phyloP scores from a whole-genome alignment of 176 grass and related monocot genomes.

The Cymbopogon citratus region DNA sequence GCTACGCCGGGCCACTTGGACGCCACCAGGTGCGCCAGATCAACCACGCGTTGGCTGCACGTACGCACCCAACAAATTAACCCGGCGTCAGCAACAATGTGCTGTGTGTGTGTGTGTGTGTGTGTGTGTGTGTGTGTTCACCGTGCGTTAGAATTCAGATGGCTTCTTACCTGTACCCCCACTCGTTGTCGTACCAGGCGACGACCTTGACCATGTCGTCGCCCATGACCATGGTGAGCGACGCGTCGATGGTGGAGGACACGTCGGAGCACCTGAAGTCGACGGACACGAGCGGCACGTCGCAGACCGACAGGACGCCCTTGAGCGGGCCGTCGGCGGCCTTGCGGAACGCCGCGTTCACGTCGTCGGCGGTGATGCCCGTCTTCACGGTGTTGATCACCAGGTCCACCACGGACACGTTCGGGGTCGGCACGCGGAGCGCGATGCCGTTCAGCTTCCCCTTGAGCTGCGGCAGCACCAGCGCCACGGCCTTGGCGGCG shows the following conservation, averaged over 20 bases:
- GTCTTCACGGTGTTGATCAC: conserved; percentile 91
- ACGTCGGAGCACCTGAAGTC: conserved; percentile 94
- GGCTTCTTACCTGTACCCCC: conserved; percentile 94
- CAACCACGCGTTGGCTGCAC: conserved; percentile 86
- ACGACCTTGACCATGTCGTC: conserved; percentile 99
- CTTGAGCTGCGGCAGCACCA: conserved; percentile 92
- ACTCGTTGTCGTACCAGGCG: conserved; percentile 99
- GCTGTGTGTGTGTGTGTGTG: too few relatives aligned
- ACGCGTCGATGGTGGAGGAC: conserved; percentile 78
- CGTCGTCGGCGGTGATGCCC: conserved; percentile 75
- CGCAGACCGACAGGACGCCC: conserved; percentile 75
- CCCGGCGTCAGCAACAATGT: background rate
- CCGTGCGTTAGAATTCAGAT: too few relatives aligned
- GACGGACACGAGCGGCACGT: conserved; percentile 82
- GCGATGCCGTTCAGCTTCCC: conserved; percentile 98
- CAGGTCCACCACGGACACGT: conserved; percentile 94
- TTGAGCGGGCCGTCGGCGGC: conserved; percentile 64
- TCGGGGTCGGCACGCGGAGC: conserved; percentile 94
- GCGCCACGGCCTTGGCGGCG: conserved; percentile 82
- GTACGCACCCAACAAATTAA: background rate
- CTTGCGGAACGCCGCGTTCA: conserved; percentile 75
- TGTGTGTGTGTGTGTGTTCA: too few relatives aligned
- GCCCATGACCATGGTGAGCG: conserved; percentile 98
- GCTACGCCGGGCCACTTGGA: conserved; percentile 63
- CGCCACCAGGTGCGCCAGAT: conserved; percentile 91